phyloP scores from a whole-genome alignment of 768 basidiomycete species.

The Panus rudis region DNA sequence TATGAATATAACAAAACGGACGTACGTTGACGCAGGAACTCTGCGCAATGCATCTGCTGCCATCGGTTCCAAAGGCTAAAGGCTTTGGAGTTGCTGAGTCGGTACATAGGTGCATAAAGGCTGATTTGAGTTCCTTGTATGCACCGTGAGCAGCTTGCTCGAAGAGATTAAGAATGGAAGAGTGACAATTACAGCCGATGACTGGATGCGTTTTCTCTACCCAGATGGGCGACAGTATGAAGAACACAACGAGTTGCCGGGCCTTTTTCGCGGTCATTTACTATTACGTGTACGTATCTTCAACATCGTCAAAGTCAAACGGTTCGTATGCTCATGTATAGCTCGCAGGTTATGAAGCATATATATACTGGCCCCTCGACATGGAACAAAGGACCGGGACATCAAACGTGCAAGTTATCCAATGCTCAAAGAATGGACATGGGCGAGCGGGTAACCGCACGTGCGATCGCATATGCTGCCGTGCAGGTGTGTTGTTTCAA shows the following conservation, averaged over 20 bases:
- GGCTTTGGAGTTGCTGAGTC: too few species aligned
- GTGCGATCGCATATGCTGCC: background rate
- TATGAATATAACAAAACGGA: too few species aligned
- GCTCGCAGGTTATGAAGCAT: background rate
- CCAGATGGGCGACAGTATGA: slow-evolving; percentile 3
- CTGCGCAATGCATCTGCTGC: too few species aligned
- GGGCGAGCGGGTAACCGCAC: background rate
- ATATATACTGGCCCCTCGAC: background rate
- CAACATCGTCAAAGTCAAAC: too few species aligned
- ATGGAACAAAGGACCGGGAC: background rate
- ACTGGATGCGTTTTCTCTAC: slow-evolving; percentile 2
- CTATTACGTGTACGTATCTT: background rate
- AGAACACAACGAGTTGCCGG: background rate
- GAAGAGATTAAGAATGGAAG: background rate
- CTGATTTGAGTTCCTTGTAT: too few species aligned
- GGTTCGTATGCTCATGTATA: background rate
- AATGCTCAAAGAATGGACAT: slow-evolving; percentile 2
- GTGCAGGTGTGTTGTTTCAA: slow-evolving; percentile 4
- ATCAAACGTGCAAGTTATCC: too few species aligned
- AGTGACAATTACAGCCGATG: background rate
- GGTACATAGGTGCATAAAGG: too few species aligned
- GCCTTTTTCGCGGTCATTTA: slow-evolving; percentile 1
- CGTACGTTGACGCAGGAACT: too few species aligned
- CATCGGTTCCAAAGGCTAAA: too few species aligned
- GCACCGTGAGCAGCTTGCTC: too few species aligned